Percentiles rank a stretch among this genome's conserved stretches.
These are phyloP conservation scores for Termitomyces sp. DNA, from an alignment of 768 basidiomycete species.

Conservation along the genomic window DNA sequence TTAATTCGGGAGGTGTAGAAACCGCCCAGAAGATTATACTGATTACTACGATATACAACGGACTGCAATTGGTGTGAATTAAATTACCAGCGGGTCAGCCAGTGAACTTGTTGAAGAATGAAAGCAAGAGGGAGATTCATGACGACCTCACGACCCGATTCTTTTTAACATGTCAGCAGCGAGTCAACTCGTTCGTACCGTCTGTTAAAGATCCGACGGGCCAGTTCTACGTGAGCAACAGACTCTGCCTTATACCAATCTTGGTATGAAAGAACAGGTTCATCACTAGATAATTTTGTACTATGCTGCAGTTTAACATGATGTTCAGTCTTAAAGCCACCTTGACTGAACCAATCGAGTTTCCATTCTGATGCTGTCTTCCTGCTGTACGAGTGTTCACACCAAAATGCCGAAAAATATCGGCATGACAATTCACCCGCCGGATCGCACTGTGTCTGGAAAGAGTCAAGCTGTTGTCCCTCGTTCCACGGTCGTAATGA, in stretches of 20 bases:
- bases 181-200: slow-evolving; percentile 13
- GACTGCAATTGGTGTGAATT: slow-evolving; percentile 3
- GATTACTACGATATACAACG: slow-evolving; percentile 11
- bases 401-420: neutral
- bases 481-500: neutral
- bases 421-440: neutral
- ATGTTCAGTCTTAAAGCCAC: slow-evolving; percentile 14
- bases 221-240: slow-evolving; percentile 13
- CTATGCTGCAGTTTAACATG: slow-evolving; percentile 13
- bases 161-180: slow-evolving; percentile 13
- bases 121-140: slow-evolving; percentile 4
- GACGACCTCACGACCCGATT: slow-evolving; percentile 4
- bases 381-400: neutral
- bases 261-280: neutral
- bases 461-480: neutral
- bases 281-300: slow-evolving; percentile 16
- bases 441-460: neutral
- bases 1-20: slow-evolving; percentile 10
- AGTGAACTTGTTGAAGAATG: neutral
- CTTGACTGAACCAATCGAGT: slow-evolving; percentile 10
- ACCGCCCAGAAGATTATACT: slow-evolving; percentile 10
- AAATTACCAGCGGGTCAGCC: neutral
- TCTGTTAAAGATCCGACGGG: slow-evolving; percentile 12
- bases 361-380: neutral
- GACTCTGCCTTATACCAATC: neutral